Conservation (phyloP, 306 rosid species). For the Rosa chinensis region DNA sequence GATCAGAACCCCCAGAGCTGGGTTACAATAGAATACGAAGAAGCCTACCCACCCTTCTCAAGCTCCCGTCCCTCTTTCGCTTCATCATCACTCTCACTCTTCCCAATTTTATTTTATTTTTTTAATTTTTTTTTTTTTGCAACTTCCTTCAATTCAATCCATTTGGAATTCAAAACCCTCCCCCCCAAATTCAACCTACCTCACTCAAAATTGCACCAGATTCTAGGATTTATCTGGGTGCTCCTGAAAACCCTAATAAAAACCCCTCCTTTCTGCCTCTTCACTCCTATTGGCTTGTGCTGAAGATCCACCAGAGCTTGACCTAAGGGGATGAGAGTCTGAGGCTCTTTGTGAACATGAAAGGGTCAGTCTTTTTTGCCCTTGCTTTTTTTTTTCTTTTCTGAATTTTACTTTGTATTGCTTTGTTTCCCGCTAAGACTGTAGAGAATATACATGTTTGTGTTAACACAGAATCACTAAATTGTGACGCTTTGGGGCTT, state of each 20-base stretch:
- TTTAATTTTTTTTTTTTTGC: not conserved
- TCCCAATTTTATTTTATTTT: not conserved
- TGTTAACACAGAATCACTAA: slow-evolving; percentile 9
- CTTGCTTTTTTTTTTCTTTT: not conserved
- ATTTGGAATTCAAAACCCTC: slow-evolving; percentile 3
- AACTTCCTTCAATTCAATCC: slow-evolving; percentile 11
- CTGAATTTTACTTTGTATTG: slow-evolving; percentile 1
- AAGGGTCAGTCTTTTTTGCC: slow-evolving; percentile 22
- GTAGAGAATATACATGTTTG: not conserved
- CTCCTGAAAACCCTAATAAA: slow-evolving; percentile 26
- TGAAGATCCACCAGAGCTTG: slow-evolving; percentile 22
- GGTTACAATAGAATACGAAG: slow-evolving; percentile 33
- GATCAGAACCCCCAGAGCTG: slow-evolving; percentile 15
- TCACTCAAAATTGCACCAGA: not conserved
- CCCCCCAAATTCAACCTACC: not conserved
- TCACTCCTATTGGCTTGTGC: slow-evolving; percentile 3
- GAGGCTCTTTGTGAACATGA: not conserved
- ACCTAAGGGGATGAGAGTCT: not conserved
- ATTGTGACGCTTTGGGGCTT: slow-evolving; percentile 15
- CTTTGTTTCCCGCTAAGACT: slow-evolving; percentile 16
- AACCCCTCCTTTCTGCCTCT: not conserved
- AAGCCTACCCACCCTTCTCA: slow-evolving; percentile 27
- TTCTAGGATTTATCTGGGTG: slow-evolving; percentile 33
- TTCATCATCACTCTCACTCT: slow-evolving; percentile 9
- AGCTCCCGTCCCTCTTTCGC: slow-evolving; percentile 26